Conservation (phyloP, 2,329 filamentous ascomycete genomes). For the Rugonectria rugulosa region DNA sequence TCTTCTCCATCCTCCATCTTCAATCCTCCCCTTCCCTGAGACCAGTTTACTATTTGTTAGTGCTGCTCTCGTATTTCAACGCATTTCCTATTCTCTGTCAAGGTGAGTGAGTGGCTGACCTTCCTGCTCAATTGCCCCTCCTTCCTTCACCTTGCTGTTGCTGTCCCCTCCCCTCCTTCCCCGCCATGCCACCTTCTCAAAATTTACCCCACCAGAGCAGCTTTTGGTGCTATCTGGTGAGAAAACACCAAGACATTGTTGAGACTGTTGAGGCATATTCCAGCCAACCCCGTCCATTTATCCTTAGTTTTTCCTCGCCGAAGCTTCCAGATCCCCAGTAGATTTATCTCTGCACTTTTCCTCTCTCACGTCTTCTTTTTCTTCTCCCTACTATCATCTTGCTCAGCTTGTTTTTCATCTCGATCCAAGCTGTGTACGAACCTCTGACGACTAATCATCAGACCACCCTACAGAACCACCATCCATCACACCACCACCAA, state of each 20-base stretch:
- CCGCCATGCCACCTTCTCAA: constrained; percentile 23
- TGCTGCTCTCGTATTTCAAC: constrained; percentile 14
- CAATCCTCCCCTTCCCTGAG: constrained; percentile 20
- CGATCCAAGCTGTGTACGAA: constrained; percentile 23
- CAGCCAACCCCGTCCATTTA: constrained; percentile 27
- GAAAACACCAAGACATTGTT: constrained; percentile 35
- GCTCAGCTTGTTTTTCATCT: constrained; percentile 21
- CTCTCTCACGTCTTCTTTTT: constrained; percentile 20
- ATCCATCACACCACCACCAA: constrained; percentile 48
- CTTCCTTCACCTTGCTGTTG: constrained; percentile 6
- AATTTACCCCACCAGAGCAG: constrained; percentile 38
- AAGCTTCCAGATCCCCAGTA: constrained; percentile 29
- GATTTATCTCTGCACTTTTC: constrained; percentile 19
- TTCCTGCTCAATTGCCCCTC: constrained; percentile 7
- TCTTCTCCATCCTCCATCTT: constrained; percentile 20
- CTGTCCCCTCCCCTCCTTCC: constrained; percentile 5
- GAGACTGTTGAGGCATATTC: constrained; percentile 40
- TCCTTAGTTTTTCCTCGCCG: constrained; percentile 20
- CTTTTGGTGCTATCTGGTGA: constrained; percentile 35
- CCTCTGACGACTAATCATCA: constrained; percentile 31
- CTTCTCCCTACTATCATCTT: constrained; percentile 11
- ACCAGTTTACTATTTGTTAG: constrained; percentile 24
- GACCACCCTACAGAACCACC: constrained; percentile 27
- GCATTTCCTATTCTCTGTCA: constrained; percentile 22
- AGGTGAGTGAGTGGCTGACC: constrained; percentile 25